Evolutionary conservation across 176 grass and related monocot genomes (phyloP).

Genomic region (Aegilops tauschii): DNA sequence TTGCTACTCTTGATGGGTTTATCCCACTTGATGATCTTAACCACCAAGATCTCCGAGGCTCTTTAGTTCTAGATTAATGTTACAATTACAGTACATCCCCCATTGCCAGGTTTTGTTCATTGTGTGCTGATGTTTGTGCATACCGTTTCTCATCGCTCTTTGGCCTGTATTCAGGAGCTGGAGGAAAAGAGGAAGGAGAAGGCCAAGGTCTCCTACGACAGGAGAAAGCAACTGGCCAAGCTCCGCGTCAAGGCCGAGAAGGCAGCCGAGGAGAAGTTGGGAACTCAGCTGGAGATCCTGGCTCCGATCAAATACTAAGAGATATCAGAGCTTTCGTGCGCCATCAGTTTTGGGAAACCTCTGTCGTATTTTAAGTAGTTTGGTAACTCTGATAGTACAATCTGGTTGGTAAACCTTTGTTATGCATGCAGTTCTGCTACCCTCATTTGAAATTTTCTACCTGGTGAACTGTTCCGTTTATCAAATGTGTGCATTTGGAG

Average conservation of each 20-base stretch:
- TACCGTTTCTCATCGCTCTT: neutral
- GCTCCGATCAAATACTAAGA: constrained; percentile 79
- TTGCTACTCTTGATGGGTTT: constrained; percentile 59
- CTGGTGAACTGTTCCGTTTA: constrained; percentile 34
- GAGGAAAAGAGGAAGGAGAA: constrained; percentile 91
- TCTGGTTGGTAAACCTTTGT: constrained; percentile 19
- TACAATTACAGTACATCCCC: too few relatives aligned
- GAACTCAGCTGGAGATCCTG: constrained; percentile 73
- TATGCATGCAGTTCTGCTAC: constrained; percentile 22
- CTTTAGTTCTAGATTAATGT: neutral
- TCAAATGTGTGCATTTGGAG: neutral
- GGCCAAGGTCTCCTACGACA: constrained; percentile 66
- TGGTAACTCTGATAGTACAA: constrained; percentile 38
- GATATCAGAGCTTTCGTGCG: neutral
- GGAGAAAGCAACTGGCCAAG: constrained; percentile 80
- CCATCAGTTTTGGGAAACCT: constrained; percentile 46
- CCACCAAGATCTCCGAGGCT: constrained; percentile 63
- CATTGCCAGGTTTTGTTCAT: neutral
- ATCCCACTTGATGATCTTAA: constrained; percentile 40
- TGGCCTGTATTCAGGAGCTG: constrained; percentile 40
- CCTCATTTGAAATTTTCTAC: constrained; percentile 29
- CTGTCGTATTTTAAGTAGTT: constrained; percentile 18
- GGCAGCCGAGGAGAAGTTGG: constrained; percentile 62
- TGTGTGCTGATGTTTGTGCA: neutral
- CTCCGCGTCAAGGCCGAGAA: constrained; percentile 82